phyloP scores from a whole-genome alignment of 1,284 basidiomycete species.

The Austropuccinia psidii region DNA sequence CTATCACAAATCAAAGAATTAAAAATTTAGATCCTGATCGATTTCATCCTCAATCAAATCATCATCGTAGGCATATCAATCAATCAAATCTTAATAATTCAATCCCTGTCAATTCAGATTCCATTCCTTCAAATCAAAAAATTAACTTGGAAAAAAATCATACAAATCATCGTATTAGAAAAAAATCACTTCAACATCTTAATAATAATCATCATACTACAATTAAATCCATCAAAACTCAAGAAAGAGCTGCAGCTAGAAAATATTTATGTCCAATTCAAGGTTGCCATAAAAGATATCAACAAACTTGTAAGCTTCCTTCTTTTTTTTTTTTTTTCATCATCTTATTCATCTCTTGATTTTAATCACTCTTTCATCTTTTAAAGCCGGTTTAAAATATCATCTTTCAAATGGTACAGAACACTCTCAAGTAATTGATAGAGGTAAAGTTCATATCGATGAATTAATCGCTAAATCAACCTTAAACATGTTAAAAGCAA shows the following conservation, averaged over 20 bases:
- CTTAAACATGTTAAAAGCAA: constrained; percentile 12
- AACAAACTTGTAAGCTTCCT: constrained; percentile 32
- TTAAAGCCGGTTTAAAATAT: constrained; percentile 26
- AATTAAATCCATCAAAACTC: neutral
- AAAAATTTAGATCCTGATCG: constrained; percentile 2
- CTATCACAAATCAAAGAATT: neutral
- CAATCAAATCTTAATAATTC: neutral
- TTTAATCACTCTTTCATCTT: neutral
- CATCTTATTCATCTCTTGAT: neutral
- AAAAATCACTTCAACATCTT: neutral
- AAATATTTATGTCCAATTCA: constrained; percentile 28
- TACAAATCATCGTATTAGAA: too few species aligned
- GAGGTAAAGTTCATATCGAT: constrained; percentile 10
- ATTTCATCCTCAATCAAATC: neutral
- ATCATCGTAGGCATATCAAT: neutral
- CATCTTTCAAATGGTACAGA: constrained; percentile 26
- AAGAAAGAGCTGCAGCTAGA: constrained; percentile 19
- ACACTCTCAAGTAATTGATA: constrained; percentile 8
- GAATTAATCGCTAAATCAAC: constrained; percentile 18
- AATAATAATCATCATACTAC: neutral
- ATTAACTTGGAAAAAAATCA: neutral
- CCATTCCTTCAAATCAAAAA: neutral
- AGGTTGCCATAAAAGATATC: constrained; percentile 21
- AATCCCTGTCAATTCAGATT: neutral
- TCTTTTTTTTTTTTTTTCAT: neutral